A percentile compares a stretch with the other conserved stretches of the same genome.
These are phyloP conservation scores for Lipomyces japonicus DNA, from an alignment of 805 yeast species.

Conservation along the genomic window DNA sequence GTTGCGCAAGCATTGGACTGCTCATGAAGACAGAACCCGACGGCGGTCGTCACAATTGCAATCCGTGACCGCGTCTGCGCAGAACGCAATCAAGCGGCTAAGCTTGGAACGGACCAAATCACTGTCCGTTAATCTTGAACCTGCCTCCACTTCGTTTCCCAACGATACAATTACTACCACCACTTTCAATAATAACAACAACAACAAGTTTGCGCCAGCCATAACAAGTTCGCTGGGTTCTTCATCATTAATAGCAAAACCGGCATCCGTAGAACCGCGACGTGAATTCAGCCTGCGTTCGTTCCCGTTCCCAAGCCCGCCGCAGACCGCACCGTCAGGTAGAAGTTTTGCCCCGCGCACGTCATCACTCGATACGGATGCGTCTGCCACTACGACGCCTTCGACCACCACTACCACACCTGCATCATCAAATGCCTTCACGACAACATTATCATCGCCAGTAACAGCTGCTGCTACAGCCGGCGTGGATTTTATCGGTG, in stretches of 20 bases:
- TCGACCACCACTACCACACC: neutral
- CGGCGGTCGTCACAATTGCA: slow-evolving; percentile 10
- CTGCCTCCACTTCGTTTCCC: neutral
- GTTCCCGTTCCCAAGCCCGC: slow-evolving; percentile 29
- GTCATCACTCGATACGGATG: slow-evolving; percentile 10
- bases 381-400: neutral
- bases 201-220: neutral
- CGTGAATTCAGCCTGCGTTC: neutral
- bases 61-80: slow-evolving; percentile 6
- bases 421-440: no score
- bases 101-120: neutral
- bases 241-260: neutral
- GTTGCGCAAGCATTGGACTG: slow-evolving; percentile 19
- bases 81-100: neutral
- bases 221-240: neutral
- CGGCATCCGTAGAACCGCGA: neutral
- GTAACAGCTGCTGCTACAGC: neutral
- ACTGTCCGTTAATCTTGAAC: neutral
- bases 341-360: slow-evolving; percentile 25
- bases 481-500: neutral
- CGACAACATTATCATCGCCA: no score
- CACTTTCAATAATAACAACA: neutral
- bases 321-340: slow-evolving; percentile 26
- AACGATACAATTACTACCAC: slow-evolving; percentile 3
- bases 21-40: slow-evolving; percentile 23